Conservation (phyloP, 2,329 filamentous ascomycete genomes). For the Mollisiaceae sp. region DNA sequence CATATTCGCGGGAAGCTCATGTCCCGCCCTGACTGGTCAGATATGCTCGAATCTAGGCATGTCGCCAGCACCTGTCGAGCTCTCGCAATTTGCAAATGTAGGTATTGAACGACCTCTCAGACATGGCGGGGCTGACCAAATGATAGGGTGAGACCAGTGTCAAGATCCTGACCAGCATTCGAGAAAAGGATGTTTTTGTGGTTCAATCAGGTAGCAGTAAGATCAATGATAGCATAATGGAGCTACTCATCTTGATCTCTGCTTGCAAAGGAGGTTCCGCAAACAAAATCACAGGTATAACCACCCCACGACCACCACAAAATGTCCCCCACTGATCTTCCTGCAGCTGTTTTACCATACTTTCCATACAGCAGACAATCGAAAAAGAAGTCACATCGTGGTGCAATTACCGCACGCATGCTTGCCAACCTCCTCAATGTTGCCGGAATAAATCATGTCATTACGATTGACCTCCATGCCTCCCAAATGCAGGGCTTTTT, state of each 20-base stretch:
- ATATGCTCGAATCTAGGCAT: slow-evolving; percentile 74
- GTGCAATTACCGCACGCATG: slow-evolving; percentile 96
- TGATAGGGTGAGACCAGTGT: slow-evolving; percentile 71
- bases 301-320: not conserved
- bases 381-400: slow-evolving; percentile 97
- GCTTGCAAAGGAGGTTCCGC: slow-evolving; percentile 98
- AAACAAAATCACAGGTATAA: slow-evolving; percentile 91
- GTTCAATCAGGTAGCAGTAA: slow-evolving; percentile 94
- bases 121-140: slow-evolving; percentile 40
- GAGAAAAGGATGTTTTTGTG: slow-evolving; percentile 98
- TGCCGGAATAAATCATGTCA: slow-evolving; percentile 95
- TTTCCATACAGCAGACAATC: slow-evolving; percentile 99
- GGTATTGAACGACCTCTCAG: slow-evolving; percentile 45
- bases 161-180: slow-evolving; percentile 75
- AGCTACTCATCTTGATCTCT: slow-evolving; percentile 98
- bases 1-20: slow-evolving; percentile 71
- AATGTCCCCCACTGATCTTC: slow-evolving; percentile 11
- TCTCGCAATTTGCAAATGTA: slow-evolving; percentile 74
- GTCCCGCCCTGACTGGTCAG: slow-evolving; percentile 66
- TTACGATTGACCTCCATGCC: slow-evolving; percentile 94
- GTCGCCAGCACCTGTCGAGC: slow-evolving; percentile 66
- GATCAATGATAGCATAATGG: slow-evolving; percentile 99
- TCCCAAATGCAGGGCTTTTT: slow-evolving; percentile 99
- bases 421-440: slow-evolving; percentile 92
- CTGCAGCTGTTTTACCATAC: slow-evolving; percentile 82